Evolutionary conservation across 306 rosid genomes (phyloP), one percentile per base, ranked within the genome.

Genomic region (Carpinus fangiana): DNA sequence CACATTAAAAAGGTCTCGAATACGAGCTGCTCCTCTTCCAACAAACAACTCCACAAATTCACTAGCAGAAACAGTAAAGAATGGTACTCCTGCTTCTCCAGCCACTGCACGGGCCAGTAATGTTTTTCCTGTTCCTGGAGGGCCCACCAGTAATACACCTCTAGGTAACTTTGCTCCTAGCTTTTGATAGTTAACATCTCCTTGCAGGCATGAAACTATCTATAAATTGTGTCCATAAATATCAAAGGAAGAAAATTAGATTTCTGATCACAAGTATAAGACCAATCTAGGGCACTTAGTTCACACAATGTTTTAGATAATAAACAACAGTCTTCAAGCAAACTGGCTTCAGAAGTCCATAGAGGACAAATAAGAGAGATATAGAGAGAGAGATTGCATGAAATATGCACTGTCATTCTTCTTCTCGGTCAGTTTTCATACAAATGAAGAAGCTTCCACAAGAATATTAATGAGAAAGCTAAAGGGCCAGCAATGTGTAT

Each of bases 91-190:
- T 51, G 98, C 98, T 91, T 93, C 98, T 76, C 98, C 98, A 18
- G 98, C 98, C 57, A 95, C 98, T n/a, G 98, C 97, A 52, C 97
- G 93, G 14, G 97, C 98, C 75, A 95, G 91, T 81, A 95, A 81
- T 53, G 98, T 95, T 88, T 95, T 95, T 43, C 98, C 98, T 6
- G 98, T 95, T 83, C 98, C 98, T 16, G 98, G 98, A 73, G 98
- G 98, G 34, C 98, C 98, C 8, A 90, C 97, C 80, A 95, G 88
- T 82, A 92, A 78, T 70, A 95, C 97, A 47, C 98, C 98, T 87
- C 93, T 85, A 36, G 98, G 97, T 73, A 95, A 75, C 86, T 91
- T 95, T 18, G 97, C 98, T 78, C 98, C 98, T 38, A 95, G 82
- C 82, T 95, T 95, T 86, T 78, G 83, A 87, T 95, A 95, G 78